Evolutionary conservation across 345 rosid genomes (phyloP), one percentile per base, ranked within the genome.

Genomic region (Schrenkiella parvula): DNA sequence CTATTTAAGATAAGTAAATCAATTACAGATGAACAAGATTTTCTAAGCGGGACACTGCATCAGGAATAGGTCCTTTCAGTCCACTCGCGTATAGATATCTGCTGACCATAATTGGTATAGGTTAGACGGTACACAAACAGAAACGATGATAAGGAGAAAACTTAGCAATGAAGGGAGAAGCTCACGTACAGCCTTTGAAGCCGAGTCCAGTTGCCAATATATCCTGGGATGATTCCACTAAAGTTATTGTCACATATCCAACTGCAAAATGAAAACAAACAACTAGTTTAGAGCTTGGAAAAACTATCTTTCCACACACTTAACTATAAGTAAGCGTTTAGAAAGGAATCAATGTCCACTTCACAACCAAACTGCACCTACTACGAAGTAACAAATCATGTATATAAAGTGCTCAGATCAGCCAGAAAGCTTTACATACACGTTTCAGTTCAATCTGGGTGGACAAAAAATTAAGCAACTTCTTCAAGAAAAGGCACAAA

Each of bases 241-340:
- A 92, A 83, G 78, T 82, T 75, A 78, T 92, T 92, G 71, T 92
- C 97, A 38, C 80, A 80, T 61, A 89, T 74, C 84, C 86, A 77
- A 71, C 97, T 92, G 85, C 82, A 71, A 12, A 35, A 26, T 5
- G 3, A 59, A 26, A 8, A 70, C 1, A 34, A 23, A 12, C 47
- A 42, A 23, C 9, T 12, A 5, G 4, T 50, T 50, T 50, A 50
- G 55, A 23, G 31, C 5, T 50, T 6, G 15, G 22, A 48, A 19
- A 47, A 13, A 51, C 4, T 23, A 51, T 51, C 32, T 52, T 52
- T 52, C 57, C 34, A 53, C 58, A 38, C 39, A 53, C 35, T 4
- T 53, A 25, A 14, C 32, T 52, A 4, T 3, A 4, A 5, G 51
- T 53, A 66, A 52, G 3, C 17, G 26, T 15, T 43, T 43, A 14